These are phyloP conservation scores for Calvatia gigantea DNA, from an alignment of 768 basidiomycete genomes.

Conservation along the genomic window DNA sequence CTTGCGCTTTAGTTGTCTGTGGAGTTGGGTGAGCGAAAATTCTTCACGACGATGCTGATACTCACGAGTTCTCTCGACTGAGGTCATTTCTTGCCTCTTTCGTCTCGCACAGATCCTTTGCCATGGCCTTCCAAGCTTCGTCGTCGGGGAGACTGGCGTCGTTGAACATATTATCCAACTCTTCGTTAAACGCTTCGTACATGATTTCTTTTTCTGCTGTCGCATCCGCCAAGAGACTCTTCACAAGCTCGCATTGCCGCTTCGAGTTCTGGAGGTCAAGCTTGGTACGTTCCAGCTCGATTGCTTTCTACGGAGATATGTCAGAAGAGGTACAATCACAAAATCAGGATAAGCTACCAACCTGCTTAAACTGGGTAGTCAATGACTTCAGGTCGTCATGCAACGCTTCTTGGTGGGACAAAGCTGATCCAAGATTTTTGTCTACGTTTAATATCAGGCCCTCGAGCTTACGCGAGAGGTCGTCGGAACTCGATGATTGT, in stretches of 20 bases:
- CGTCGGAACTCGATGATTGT: constrained; percentile 25
- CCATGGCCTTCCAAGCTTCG: constrained; percentile 81
- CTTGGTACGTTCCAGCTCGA: constrained; percentile 60
- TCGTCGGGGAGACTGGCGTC: constrained; percentile 78
- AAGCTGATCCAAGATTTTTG: constrained; percentile 45
- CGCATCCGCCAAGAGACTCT: constrained; percentile 70
- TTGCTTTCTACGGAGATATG: constrained; percentile 39
- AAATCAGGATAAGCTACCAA: constrained; percentile 23
- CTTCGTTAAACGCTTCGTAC: constrained; percentile 95
- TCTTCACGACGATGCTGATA: constrained; percentile 14
- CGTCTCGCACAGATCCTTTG: constrained; percentile 64
- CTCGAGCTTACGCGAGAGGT: constrained; percentile 45
- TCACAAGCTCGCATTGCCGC: constrained; percentile 76
- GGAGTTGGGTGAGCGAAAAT: constrained; percentile 8
- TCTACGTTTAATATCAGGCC: constrained; percentile 57
- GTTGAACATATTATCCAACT: constrained; percentile 87
- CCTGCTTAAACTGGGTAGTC: constrained; percentile 54
- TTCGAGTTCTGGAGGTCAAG: constrained; percentile 66
- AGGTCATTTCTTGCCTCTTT: constrained; percentile 77
- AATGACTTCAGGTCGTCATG: constrained; percentile 47
- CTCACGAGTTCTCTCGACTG: constrained; percentile 78
- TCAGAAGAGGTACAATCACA: not conserved
- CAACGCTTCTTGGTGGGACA: constrained; percentile 53
- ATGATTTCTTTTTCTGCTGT: constrained; percentile 90
- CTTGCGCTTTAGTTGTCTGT: constrained; percentile 66